Evolutionary conservation across 2,329 filamentous ascomycete genomes (phyloP).

Genomic region (Fusarium sp.): DNA sequence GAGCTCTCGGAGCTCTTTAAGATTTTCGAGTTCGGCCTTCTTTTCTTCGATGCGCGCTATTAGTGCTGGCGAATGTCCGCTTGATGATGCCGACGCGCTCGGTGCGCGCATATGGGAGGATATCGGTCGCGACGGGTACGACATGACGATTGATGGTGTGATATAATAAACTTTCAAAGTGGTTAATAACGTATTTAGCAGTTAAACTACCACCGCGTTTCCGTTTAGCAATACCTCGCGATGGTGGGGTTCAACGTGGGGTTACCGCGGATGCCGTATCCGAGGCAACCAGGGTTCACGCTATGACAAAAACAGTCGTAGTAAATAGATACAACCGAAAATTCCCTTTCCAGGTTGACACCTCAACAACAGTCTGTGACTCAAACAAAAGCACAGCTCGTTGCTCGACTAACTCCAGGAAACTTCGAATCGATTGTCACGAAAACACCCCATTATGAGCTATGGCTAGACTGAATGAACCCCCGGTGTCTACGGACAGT

Average conservation of each 20-base stretch:
- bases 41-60: conserved; percentile 86
- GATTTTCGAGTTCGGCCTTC: conserved; percentile 82
- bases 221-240: neutral
- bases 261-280: conserved; percentile 30
- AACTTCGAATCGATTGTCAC: conserved; percentile 12
- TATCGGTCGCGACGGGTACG: conserved; percentile 67
- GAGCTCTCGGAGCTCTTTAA: conserved; percentile 81
- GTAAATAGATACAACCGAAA: conserved; percentile 54
- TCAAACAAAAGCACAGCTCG: conserved; percentile 29
- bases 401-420: conserved; percentile 33
- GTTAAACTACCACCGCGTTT: conserved; percentile 34
- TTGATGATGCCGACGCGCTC: conserved; percentile 61
- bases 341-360: conserved; percentile 44
- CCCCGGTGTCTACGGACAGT: conserved; percentile 74
- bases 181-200: conserved; percentile 7
- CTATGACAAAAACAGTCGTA: conserved; percentile 47
- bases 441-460: conserved; percentile 53
- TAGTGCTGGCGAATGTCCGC: conserved; percentile 76
- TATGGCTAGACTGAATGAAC: conserved; percentile 88
- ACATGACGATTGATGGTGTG: conserved; percentile 58
- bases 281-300: conserved; percentile 49
- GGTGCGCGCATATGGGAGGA: conserved; percentile 76
- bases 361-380: conserved; percentile 41
- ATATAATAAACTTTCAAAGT: conserved; percentile 1
- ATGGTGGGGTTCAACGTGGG: conserved; percentile 49